These are phyloP conservation scores for Clarkia xantiana DNA, from an alignment of 345 rosid genomes.

Conservation along the genomic window DNA sequence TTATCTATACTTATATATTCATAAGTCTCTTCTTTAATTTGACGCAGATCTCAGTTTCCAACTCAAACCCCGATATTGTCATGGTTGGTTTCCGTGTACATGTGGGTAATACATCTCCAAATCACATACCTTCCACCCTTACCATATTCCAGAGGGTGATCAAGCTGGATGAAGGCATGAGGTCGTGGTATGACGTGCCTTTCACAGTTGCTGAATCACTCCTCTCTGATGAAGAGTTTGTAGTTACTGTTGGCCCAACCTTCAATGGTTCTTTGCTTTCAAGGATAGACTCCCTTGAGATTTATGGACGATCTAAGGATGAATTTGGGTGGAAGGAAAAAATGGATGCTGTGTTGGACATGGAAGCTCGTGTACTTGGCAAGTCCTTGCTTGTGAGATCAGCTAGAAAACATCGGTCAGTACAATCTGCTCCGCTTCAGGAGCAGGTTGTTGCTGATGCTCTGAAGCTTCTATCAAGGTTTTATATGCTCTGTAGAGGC, in stretches of 20 bases:
- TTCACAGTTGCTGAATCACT: conserved; percentile 94
- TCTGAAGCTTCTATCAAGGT: conserved; percentile 66
- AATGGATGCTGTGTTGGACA: conserved; percentile 76
- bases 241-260: conserved; percentile 69
- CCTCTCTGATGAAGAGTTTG: conserved; percentile 92
- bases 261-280: conserved; percentile 66
- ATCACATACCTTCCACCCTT: conserved; percentile 83
- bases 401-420: conserved; percentile 47
- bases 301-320: conserved; percentile 92
- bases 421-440: conserved; percentile 57
- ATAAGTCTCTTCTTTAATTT: background rate
- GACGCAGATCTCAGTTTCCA: conserved; percentile 72
- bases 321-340: conserved; percentile 99
- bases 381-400: conserved; percentile 49
- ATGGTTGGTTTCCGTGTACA: conserved; percentile 96
- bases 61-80: conserved; percentile 87
- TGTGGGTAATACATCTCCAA: conserved; percentile 82
- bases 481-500: conserved; percentile 39
- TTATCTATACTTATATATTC: too few relatives aligned
- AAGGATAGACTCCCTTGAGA: conserved; percentile 88
- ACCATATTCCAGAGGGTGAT: conserved; percentile 78
- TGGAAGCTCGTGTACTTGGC: conserved; percentile 94
- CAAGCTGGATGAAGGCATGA: conserved; percentile 91
- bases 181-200: conserved; percentile 95
- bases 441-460: conserved; percentile 93